phyloP scores from a whole-genome alignment of 192 early-diverging fungal genomes.

The Coemansia sp. region DNA sequence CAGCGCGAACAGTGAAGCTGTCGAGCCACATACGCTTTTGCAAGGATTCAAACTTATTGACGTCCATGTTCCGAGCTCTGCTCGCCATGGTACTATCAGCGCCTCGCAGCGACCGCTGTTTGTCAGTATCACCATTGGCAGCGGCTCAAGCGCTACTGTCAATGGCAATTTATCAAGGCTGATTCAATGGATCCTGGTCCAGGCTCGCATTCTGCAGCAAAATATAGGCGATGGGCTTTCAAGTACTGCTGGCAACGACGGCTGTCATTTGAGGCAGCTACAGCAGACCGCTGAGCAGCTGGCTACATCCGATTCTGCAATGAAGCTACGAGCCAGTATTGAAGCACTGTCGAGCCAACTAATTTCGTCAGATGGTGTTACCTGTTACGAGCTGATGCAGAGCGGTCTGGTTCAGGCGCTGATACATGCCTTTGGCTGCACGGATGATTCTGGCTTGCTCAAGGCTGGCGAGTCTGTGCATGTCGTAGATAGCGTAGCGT shows the following conservation, averaged over 20 bases:
- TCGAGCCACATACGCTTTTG: background rate
- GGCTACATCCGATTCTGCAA: background rate
- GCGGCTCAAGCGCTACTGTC: background rate
- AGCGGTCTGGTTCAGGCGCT: conserved; percentile 68
- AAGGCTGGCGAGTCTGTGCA: too few species aligned
- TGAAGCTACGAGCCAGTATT: background rate
- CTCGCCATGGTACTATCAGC: background rate
- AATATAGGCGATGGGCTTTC: background rate
- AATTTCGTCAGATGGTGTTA: conserved; percentile 55
- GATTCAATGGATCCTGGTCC: conserved; percentile 7
- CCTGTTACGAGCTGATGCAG: conserved; percentile 76
- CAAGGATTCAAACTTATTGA: conserved; percentile 13
- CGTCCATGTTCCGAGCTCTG: conserved; percentile 8
- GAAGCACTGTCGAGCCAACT: conserved; percentile 9
- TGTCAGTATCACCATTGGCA: background rate
- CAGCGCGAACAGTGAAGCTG: background rate
- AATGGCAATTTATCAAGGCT: background rate
- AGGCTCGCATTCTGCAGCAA: conserved; percentile 18
- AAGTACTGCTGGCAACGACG: background rate
- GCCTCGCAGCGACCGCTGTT: background rate
- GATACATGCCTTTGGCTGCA: background rate
- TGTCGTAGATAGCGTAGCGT: too few species aligned
- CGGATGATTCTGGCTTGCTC: background rate
- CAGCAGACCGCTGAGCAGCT: conserved; percentile 14
- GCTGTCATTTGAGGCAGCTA: conserved; percentile 1